phyloP scores from a whole-genome alignment of 2,329 filamentous ascomycete species.

The Graphilbum ipis-grandicollis region DNA sequence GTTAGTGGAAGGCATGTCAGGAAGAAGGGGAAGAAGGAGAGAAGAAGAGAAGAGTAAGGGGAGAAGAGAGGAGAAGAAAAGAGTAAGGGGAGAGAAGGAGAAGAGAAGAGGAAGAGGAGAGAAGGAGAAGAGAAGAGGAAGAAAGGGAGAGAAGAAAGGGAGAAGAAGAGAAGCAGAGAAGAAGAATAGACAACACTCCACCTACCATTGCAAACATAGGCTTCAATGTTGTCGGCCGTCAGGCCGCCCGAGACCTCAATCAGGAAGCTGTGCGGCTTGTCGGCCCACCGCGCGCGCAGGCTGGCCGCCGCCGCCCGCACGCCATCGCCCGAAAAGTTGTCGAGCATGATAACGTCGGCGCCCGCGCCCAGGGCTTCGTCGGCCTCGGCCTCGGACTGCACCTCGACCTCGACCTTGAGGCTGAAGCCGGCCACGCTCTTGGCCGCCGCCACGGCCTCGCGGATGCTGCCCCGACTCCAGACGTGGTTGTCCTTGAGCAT shows the following conservation, averaged over 20 bases:
- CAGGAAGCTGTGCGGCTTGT: constrained; percentile 49
- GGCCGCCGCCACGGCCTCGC: constrained; percentile 68
- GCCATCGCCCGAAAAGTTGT: constrained; percentile 76
- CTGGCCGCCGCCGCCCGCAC: constrained; percentile 57
- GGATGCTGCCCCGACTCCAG: constrained; percentile 77
- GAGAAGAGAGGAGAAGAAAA: neutral
- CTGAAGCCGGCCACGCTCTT: constrained; percentile 75
- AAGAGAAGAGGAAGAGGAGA: neutral
- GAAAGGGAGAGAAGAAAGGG: neutral
- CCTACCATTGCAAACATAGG: constrained; percentile 60
- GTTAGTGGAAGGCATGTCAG: too few species aligned
- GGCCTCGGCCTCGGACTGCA: constrained; percentile 72
- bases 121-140: neutral
- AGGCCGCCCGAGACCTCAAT: constrained; percentile 88
- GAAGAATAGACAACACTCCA: constrained; percentile 10
- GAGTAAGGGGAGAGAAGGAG: neutral
- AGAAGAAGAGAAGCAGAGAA: neutral
- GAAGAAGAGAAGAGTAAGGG: neutral
- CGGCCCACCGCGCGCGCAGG: constrained; percentile 67
- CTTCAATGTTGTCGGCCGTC: constrained; percentile 65
- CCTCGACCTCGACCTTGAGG: constrained; percentile 92
- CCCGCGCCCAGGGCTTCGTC: constrained; percentile 82
- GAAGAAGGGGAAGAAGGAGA: neutral
- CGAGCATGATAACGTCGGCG: constrained; percentile 91
- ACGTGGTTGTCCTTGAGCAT: constrained; percentile 99